Percentiles rank a stretch among this genome's conserved stretches.
Conservation (phyloP, 768 basidiomycete genomes). For the Suillus occidentalis region DNA sequence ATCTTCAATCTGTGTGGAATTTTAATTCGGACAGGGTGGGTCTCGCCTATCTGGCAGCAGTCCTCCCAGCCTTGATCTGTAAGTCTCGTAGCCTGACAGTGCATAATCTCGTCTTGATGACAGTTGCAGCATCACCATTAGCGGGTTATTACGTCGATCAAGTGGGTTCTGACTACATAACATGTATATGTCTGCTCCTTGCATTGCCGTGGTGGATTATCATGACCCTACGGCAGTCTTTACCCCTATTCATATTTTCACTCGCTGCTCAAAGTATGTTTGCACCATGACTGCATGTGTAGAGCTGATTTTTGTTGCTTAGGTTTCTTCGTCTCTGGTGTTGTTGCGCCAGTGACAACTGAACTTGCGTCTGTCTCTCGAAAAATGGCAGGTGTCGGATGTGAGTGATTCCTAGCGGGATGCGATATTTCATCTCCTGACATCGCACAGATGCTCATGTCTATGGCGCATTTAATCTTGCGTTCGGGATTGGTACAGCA, state of each 20-base stretch:
- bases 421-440: constrained; percentile 4
- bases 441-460: constrained; percentile 60
- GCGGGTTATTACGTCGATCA: constrained; percentile 61
- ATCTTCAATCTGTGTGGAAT: constrained; percentile 49
- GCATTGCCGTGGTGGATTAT: constrained; percentile 66
- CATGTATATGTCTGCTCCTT: constrained; percentile 45
- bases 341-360: constrained; percentile 60
- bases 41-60: constrained; percentile 63
- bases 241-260: constrained; percentile 35
- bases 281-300: background rate
- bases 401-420: constrained; percentile 38
- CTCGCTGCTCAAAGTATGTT: constrained; percentile 55
- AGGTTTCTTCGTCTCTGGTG: constrained; percentile 65
- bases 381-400: constrained; percentile 63
- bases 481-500: constrained; percentile 63
- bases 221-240: constrained; percentile 55
- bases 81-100: constrained; percentile 22
- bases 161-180: constrained; percentile 55
- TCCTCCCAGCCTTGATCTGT: constrained; percentile 68
- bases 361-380: constrained; percentile 66
- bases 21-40: constrained; percentile 55
- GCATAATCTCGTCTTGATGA: background rate
- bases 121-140: constrained; percentile 51
- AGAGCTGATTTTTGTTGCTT: constrained; percentile 5
- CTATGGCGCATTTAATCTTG: constrained; percentile 73